A percentile compares a stretch with the other conserved stretches of the same genome.
Conservation (phyloP, 2,329 filamentous ascomycete species). For the Colletotrichum sp. region DNA sequence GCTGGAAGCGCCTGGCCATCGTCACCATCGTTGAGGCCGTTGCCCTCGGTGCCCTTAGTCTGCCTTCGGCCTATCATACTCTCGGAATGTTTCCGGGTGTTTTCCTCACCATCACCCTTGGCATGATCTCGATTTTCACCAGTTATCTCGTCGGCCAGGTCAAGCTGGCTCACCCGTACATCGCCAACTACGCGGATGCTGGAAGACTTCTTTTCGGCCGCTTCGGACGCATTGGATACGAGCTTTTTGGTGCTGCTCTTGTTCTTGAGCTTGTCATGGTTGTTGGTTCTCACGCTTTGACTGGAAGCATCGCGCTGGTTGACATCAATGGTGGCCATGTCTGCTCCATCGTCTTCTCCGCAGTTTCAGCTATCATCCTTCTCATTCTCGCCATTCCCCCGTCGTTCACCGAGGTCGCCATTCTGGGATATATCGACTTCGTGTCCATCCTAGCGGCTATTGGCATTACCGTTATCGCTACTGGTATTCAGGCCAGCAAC, state of each 20-base stretch:
- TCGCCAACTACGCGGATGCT: conserved; percentile 73
- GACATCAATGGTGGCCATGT: conserved; percentile 62
- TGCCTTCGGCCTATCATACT: conserved; percentile 56
- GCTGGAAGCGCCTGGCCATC: conserved; percentile 61
- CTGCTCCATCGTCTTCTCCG: conserved; percentile 50
- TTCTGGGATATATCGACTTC: conserved; percentile 61
- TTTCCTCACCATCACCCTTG: conserved; percentile 45
- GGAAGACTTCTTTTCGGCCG: conserved; percentile 61
- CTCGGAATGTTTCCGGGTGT: conserved; percentile 59
- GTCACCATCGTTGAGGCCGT: conserved; percentile 63
- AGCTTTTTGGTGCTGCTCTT: conserved; percentile 66
- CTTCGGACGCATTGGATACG: conserved; percentile 57
- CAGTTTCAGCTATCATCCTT: conserved; percentile 50
- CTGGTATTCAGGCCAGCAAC: conserved; percentile 34
- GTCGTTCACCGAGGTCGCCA: conserved; percentile 53
- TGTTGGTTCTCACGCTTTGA: conserved; percentile 74
- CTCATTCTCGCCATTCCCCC: conserved; percentile 51
- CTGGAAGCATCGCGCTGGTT: conserved; percentile 72
- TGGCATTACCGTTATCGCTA: conserved; percentile 35
- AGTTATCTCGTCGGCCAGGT: conserved; percentile 52
- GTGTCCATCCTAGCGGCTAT: conserved; percentile 66
- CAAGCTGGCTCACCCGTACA: conserved; percentile 56
- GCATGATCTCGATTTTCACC: conserved; percentile 53
- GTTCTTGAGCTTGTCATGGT: conserved; percentile 71
- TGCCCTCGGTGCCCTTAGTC: conserved; percentile 56